A percentile compares a stretch with the other conserved stretches of the same genome.
These are phyloP conservation scores for Metschnikowia colocasiae DNA, from an alignment of 805 yeast species.

Conservation along the genomic window DNA sequence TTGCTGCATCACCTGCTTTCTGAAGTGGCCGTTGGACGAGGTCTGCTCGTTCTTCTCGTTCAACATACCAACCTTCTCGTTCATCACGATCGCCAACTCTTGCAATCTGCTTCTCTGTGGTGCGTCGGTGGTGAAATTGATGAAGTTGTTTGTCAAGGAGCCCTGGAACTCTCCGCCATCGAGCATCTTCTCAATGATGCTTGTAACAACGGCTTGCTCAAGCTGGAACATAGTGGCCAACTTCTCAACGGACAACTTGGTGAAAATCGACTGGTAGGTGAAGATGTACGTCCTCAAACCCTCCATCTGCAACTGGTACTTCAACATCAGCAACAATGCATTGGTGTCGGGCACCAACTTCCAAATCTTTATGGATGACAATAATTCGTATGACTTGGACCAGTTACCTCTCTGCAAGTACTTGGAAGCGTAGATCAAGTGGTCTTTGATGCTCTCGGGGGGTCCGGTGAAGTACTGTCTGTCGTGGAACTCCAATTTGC, in stretches of 20 bases:
- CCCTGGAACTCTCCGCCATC: conserved; percentile 76
- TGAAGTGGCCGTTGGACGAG: conserved; percentile 67
- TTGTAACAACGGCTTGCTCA: conserved; percentile 49
- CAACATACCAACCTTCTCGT: conserved; percentile 73
- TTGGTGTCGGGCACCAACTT: conserved; percentile 68
- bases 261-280: conserved; percentile 73
- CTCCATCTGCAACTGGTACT: conserved; percentile 77
- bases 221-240: conserved; percentile 68
- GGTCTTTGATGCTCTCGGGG: conserved; percentile 93
- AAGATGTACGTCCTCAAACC: conserved; percentile 91
- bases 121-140: conserved; percentile 65
- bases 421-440: conserved; percentile 87
- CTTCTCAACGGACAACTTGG: conserved; percentile 65
- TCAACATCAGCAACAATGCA: conserved; percentile 65
- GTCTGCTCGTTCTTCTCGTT: conserved; percentile 84
- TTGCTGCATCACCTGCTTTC: conserved; percentile 38
- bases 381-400: conserved; percentile 68
- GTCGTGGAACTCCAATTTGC: conserved; percentile 87
- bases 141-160: conserved; percentile 60
- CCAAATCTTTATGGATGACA: conserved; percentile 83
- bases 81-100: conserved; percentile 78
- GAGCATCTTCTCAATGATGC: conserved; percentile 71
- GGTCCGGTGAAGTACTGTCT: conserved; percentile 96
- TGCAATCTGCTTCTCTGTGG: conserved; percentile 82
- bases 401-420: conserved; percentile 88